phyloP scores from a whole-genome alignment of 2,329 filamentous ascomycete genomes.

The Macrophomina phaseolina region DNA sequence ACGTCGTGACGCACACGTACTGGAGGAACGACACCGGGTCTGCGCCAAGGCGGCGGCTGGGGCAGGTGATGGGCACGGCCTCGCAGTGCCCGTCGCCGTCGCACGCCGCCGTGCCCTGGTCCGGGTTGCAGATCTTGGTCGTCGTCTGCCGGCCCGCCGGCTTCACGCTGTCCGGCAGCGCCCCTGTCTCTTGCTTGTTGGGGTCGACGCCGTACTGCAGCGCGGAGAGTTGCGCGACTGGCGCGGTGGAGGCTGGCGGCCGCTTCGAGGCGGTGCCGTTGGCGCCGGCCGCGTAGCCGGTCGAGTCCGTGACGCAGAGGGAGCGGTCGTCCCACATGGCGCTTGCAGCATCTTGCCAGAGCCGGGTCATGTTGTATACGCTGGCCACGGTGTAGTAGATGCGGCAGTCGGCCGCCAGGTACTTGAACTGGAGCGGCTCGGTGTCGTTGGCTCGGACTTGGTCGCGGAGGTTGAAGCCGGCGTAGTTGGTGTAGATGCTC shows the following conservation, averaged over 20 bases:
- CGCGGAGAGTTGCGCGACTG: not conserved
- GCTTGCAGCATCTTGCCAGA: conserved; percentile 44
- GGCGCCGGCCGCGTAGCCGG: conserved; percentile 29
- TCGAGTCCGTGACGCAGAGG: conserved; percentile 42
- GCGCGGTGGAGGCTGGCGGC: not conserved
- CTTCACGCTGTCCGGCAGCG: not conserved
- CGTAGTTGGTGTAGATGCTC: conserved; percentile 31
- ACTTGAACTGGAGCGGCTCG: conserved; percentile 46
- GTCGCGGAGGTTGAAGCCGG: conserved; percentile 45
- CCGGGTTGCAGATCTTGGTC: not conserved
- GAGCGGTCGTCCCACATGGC: conserved; percentile 41
- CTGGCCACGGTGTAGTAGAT: conserved; percentile 46
- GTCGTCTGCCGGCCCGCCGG: not conserved
- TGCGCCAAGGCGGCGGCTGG: too few relatives aligned
- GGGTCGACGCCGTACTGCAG: not conserved
- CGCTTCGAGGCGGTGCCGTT: not conserved
- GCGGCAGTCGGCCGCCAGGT: conserved; percentile 47
- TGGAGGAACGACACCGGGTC: too few relatives aligned
- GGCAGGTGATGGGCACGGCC: too few relatives aligned
- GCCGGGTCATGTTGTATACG: conserved; percentile 42
- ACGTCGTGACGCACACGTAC: too few relatives aligned
- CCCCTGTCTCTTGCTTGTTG: not conserved
- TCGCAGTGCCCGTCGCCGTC: too few relatives aligned
- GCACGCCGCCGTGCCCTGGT: not conserved
- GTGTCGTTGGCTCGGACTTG: conserved; percentile 41